phyloP scores from a whole-genome alignment of 1,139 yeast species.

The Dujonia santamariae region DNA sequence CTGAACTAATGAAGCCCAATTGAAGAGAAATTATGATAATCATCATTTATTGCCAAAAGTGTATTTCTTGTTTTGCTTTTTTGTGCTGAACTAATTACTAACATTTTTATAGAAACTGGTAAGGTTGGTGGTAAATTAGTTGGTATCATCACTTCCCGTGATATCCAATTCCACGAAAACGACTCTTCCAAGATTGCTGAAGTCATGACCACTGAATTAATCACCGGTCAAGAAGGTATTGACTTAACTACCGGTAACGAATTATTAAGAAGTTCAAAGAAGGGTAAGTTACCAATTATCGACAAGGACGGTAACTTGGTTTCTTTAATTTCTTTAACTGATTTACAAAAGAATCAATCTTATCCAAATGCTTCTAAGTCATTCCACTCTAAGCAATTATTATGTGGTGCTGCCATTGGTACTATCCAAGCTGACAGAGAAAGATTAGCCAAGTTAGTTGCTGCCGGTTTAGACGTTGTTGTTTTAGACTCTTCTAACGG shows the following conservation, averaged over 20 bases:
- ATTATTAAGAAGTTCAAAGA: slow-evolving; percentile 86
- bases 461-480: slow-evolving; percentile 96
- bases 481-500: slow-evolving; percentile 97
- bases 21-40: slow-evolving; percentile 2
- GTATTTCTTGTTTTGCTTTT: slow-evolving; percentile 2
- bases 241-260: slow-evolving; percentile 84
- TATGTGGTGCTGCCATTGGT: slow-evolving; percentile 99
- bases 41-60: neutral
- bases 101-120: slow-evolving; percentile 62
- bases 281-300: slow-evolving; percentile 95
- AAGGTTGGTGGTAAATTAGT: slow-evolving; percentile 82
- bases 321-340: slow-evolving; percentile 91
- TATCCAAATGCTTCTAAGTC: slow-evolving; percentile 96
- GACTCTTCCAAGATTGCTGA: slow-evolving; percentile 59
- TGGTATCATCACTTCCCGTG: slow-evolving; percentile 97
- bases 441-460: slow-evolving; percentile 81
- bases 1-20: slow-evolving; percentile 34
- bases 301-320: slow-evolving; percentile 75
- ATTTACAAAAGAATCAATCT: slow-evolving; percentile 91
- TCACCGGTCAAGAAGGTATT: slow-evolving; percentile 82
- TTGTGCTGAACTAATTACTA: too few species aligned
- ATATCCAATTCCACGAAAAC: slow-evolving; percentile 90
- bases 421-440: slow-evolving; percentile 85
- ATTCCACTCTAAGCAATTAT: slow-evolving; percentile 86
- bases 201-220: slow-evolving; percentile 86